Evolutionary conservation across 306 rosid species (phyloP), one percentile per base, ranked within the genome.

Genomic region (Quercus berberidifolia): DNA sequence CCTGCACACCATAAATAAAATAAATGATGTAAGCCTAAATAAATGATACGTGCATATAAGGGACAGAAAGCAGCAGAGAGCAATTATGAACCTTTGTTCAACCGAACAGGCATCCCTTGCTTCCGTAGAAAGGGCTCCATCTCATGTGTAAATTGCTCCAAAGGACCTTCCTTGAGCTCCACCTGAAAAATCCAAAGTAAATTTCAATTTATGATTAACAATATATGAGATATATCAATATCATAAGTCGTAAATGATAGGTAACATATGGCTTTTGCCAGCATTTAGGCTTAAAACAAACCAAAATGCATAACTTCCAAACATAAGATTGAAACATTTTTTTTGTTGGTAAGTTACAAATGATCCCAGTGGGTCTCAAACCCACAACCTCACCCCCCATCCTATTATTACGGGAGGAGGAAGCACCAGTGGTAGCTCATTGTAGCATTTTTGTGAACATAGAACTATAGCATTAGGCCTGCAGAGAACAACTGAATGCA

Each of bases 61-160:
- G 35, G 33, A 26, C 59, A 4, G 31, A 63, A 46, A 31, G 55
- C 12, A 71, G 38, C 58, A 46, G 12, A 76, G 57, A 56, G 56
- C 73, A 70, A 74, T 14, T 69, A 56, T 18, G 25, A 19, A 95
- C 99, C 99, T 84, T 93, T 95, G 74, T 90, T 95, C 83, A 95
- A 87, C 74, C 99, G 96, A 68, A 95, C 97, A 56, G 99, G 99
- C 94, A 95, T 87, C 74, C 99, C 97, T 78, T 91, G 97, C 88
- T 95, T 95, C 46, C 99, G 89, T 23, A 95, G 90, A 69, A 92
- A 88, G 55, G 99, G 99, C 73, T 95, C 99, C 99, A 95, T 95
- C 88, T 95, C 99, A 82, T 95, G 99, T 8, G 91, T 86, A 82
- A 95, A 93, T 78, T 88, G 94, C 77, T 91, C 99, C 79, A 95